These are phyloP conservation scores for Collybiopsis luxurians DNA, from an alignment of 768 basidiomycete genomes.

Conservation along the genomic window DNA sequence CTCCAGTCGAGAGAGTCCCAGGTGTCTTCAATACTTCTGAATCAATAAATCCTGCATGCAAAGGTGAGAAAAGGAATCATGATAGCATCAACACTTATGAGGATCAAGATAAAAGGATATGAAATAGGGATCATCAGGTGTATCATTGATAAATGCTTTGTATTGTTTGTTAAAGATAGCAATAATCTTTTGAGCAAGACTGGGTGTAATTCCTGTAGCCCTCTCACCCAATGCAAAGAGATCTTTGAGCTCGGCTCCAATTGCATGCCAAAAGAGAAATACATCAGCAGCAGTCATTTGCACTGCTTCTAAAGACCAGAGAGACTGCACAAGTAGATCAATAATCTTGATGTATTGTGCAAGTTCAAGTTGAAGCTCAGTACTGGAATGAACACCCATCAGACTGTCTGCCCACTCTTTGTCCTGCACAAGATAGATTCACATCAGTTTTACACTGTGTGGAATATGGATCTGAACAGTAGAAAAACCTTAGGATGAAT, in stretches of 20 bases:
- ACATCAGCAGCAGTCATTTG: neutral
- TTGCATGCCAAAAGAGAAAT: neutral
- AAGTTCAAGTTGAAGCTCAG: neutral
- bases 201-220: neutral
- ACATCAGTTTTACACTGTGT: no score
- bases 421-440: no score
- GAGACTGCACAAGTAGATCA: neutral
- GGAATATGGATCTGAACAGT: no score
- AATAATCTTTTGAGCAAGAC: neutral
- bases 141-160: neutral
- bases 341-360: constrained; percentile 1
- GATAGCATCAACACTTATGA: no score
- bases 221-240: neutral
- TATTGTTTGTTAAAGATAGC: neutral
- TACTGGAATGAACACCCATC: neutral
- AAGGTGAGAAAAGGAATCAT: no score
- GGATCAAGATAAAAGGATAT: neutral
- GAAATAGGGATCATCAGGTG: neutral
- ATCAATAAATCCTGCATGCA: no score
- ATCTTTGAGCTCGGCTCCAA: neutral
- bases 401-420: neutral
- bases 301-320: neutral
- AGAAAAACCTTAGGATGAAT: no score
- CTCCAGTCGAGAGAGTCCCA: no score
- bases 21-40: no score